These are phyloP conservation scores for Scheffersomyces spartinae DNA, from an alignment of 805 yeast genomes.

Conservation along the genomic window DNA sequence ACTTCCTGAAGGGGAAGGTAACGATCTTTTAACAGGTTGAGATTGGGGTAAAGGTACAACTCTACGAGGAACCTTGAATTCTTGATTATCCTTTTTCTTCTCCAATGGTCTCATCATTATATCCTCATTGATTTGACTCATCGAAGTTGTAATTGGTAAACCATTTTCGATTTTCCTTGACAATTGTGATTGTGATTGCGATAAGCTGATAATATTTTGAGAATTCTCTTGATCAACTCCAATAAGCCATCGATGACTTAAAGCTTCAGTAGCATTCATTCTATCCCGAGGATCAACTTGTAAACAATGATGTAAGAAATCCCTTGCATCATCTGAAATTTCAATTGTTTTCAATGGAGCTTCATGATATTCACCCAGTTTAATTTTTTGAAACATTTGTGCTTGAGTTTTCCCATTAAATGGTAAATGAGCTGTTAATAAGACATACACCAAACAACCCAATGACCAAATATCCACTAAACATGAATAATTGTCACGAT, in stretches of 20 bases:
- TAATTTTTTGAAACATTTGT: slow-evolving; percentile 65
- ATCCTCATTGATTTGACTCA: slow-evolving; percentile 31
- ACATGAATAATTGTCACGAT: slow-evolving; percentile 47
- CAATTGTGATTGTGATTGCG: slow-evolving; percentile 65
- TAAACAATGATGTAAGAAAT: slow-evolving; percentile 58
- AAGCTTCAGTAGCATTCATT: slow-evolving; percentile 64
- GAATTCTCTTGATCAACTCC: slow-evolving; percentile 6
- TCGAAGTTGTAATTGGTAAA: slow-evolving; percentile 19
- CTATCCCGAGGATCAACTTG: slow-evolving; percentile 69
- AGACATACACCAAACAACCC: slow-evolving; percentile 88
- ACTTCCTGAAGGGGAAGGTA: too few relatives aligned
- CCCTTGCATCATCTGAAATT: slow-evolving; percentile 57
- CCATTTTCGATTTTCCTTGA: slow-evolving; percentile 32
- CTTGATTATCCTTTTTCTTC: slow-evolving; percentile 13
- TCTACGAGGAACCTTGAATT: slow-evolving; percentile 32
- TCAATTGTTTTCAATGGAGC: slow-evolving; percentile 58
- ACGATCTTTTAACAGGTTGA: too few relatives aligned
- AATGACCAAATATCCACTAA: slow-evolving; percentile 96
- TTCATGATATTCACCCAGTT: slow-evolving; percentile 68
- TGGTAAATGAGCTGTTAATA: slow-evolving; percentile 87
- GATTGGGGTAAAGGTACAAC: slow-evolving; percentile 33
- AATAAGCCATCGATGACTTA: slow-evolving; percentile 80
- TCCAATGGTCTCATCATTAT: slow-evolving; percentile 32
- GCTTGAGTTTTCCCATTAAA: slow-evolving; percentile 90
- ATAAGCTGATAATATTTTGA: slow-evolving; percentile 37